Base-by-base conservation (phyloP, 306 rosid genomes). In the Quercus rubra region DNA sequence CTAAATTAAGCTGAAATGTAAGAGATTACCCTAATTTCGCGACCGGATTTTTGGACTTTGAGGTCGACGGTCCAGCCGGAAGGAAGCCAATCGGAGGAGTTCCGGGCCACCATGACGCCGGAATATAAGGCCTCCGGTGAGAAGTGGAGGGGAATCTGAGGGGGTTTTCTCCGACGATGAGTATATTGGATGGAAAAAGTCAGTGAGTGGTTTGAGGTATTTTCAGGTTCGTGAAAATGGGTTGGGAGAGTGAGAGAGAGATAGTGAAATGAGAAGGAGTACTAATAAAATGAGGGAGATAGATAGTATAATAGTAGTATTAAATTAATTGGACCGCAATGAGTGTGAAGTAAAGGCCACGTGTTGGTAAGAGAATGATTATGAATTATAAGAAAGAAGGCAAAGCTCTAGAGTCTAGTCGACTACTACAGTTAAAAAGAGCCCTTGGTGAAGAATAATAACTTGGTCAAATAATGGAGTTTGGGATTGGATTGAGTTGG, bases 51-150 rank as follows among this genome's bases (percentile, higher is more conserved):
- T 58, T 76, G 91, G 41, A 71, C 77, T 62, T 74, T 84, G 27
- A 64, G 82, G 61, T 79, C 86, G 55, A 81, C 68, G 30, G 84
- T 77, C 91, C 87, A 87, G 30, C 91, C 89, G 58, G 83, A 79
- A 70, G 91, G 89, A 43, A 88, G 91, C 86, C 82, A 70, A 4
- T 85, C 89, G 75, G 83, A 84, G 81, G 86, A 81, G 38, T 71
- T 78, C 58, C 63, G 59, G 28, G 88, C 66, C 21, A 74, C 85
- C 84, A 86, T 82, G 2, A 41, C 72, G 62, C 61, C 46, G 62
- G 73, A 66, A 52, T 52, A 13, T 3, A 7, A 35, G 2, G 25
- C 21, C 49, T 15, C 71, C 69, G 69, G 57, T 2, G 64, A 59
- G 57, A 58, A 79, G 69, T 64, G 23, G 55, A 72, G 77, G 78